A percentile compares a stretch with the other conserved stretches of the same genome.
These are phyloP conservation scores for Rhipidocladum racemiflorum DNA, from an alignment of 176 grass and related monocot genomes.

Conservation along the genomic window DNA sequence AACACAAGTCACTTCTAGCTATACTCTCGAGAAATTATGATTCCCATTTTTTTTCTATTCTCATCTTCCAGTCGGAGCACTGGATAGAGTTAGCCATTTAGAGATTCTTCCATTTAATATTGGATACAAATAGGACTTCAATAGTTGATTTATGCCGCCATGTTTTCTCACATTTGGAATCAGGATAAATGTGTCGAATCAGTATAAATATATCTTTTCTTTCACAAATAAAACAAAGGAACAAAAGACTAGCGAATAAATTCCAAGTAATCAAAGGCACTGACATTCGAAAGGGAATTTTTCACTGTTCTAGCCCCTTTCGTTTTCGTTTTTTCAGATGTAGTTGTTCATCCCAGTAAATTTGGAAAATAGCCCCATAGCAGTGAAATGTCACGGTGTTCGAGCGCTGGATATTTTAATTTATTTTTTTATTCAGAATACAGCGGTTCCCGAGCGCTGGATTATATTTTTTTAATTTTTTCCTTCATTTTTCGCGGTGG, in stretches of 20 bases:
- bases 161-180: slow-evolving; percentile 37
- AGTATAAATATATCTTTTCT: slow-evolving; percentile 5
- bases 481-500: too few species aligned
- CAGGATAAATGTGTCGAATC: slow-evolving; percentile 10
- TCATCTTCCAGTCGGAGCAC: neutral
- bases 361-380: too few species aligned
- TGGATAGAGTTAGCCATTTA: neutral
- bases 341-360: too few species aligned
- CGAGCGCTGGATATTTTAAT: too few species aligned
- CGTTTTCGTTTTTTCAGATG: too few species aligned
- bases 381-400: too few species aligned
- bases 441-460: too few species aligned
- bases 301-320: too few species aligned
- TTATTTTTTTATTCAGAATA: too few species aligned
- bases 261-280: slow-evolving; percentile 25
- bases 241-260: slow-evolving; percentile 21
- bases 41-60: neutral
- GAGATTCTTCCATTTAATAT: neutral
- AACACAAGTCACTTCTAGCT: slow-evolving; percentile 1
- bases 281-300: slow-evolving; percentile 39
- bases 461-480: too few species aligned
- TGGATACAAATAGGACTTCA: neutral
- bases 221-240: neutral
- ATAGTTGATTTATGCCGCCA: neutral
- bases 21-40: neutral